Evolutionary conservation across 2,329 filamentous ascomycete species (phyloP).

Genomic region (Colletotrichum tabaci): DNA sequence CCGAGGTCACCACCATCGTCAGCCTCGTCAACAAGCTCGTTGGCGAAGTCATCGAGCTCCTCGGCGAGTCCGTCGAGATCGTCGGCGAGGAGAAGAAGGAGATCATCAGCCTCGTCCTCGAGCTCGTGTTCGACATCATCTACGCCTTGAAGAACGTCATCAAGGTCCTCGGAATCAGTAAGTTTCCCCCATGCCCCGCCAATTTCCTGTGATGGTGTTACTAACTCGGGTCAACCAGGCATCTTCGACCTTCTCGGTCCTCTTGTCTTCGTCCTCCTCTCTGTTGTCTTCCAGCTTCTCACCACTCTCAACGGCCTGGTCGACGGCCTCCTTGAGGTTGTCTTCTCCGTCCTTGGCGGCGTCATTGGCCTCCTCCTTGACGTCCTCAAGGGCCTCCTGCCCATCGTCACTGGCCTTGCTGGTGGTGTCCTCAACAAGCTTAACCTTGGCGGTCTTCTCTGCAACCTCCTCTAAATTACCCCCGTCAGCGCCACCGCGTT

Average conservation of each 20-base stretch:
- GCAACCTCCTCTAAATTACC: slow-evolving; percentile 21
- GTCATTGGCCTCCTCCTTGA: slow-evolving; percentile 28
- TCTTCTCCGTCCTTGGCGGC: slow-evolving; percentile 24
- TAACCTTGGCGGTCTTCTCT: slow-evolving; percentile 29
- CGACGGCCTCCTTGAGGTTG: slow-evolving; percentile 29
- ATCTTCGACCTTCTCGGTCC: slow-evolving; percentile 40
- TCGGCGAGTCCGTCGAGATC: slow-evolving; percentile 24
- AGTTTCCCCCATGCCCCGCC: neutral
- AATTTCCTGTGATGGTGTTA: too few relatives aligned
- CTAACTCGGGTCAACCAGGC: neutral
- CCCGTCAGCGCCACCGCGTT: neutral
- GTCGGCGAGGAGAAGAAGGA: slow-evolving; percentile 38
- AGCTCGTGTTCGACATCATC: slow-evolving; percentile 35
- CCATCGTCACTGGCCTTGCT: slow-evolving; percentile 27
- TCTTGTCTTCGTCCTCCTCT: slow-evolving; percentile 33
- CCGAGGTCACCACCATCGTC: slow-evolving; percentile 36
- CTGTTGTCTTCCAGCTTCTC: slow-evolving; percentile 32
- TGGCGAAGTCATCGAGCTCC: slow-evolving; percentile 22
- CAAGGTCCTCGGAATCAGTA: slow-evolving; percentile 26
- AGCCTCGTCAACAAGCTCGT: slow-evolving; percentile 24
- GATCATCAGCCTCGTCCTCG: slow-evolving; percentile 27
- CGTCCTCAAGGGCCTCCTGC: slow-evolving; percentile 37
- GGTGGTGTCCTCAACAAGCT: slow-evolving; percentile 31
- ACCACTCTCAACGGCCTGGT: slow-evolving; percentile 31
- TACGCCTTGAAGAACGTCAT: slow-evolving; percentile 31